Evolutionary conservation across 208 protist species (phyloP).

Genomic region (Acanthamoeba castellanii): DNA sequence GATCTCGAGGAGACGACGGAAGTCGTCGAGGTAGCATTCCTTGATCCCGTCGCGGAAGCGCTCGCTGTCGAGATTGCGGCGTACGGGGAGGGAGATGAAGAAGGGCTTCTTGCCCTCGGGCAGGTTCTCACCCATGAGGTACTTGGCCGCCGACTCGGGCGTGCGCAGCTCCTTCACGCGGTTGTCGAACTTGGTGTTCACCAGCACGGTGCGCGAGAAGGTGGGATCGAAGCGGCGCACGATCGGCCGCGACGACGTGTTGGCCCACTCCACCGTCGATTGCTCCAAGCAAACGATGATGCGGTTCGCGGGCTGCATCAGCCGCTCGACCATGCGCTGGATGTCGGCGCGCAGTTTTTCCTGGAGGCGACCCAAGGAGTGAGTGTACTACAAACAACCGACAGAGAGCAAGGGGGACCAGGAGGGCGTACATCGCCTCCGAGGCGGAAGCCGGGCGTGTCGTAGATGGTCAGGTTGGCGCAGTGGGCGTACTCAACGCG

Average conservation of each 20-base stretch:
- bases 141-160: constrained; percentile 81
- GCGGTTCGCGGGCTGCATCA: constrained; percentile 82
- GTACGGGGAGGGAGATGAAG: constrained; percentile 84
- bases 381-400: neutral
- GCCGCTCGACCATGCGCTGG: constrained; percentile 67
- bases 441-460: constrained; percentile 86
- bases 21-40: constrained; percentile 85
- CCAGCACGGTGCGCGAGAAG: constrained; percentile 81
- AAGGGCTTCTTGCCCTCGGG: constrained; percentile 81
- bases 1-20: constrained; percentile 77
- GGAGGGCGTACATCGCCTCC: constrained; percentile 79
- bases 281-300: constrained; percentile 88
- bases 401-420: constrained; percentile 74
- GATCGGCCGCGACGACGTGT: constrained; percentile 84
- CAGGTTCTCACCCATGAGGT: constrained; percentile 81
- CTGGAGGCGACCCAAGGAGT: neutral
- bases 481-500: constrained; percentile 86
- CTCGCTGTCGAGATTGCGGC: constrained; percentile 79
- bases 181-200: constrained; percentile 89
- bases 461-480: constrained; percentile 86
- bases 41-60: constrained; percentile 82
- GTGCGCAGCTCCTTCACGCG: constrained; percentile 85
- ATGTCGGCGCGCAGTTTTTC: constrained; percentile 53
- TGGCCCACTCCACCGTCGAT: constrained; percentile 87
- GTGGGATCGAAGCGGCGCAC: constrained; percentile 82